These are phyloP conservation scores for Andrographis paniculata DNA, from an alignment of 305 asterid species.

Conservation along the genomic window DNA sequence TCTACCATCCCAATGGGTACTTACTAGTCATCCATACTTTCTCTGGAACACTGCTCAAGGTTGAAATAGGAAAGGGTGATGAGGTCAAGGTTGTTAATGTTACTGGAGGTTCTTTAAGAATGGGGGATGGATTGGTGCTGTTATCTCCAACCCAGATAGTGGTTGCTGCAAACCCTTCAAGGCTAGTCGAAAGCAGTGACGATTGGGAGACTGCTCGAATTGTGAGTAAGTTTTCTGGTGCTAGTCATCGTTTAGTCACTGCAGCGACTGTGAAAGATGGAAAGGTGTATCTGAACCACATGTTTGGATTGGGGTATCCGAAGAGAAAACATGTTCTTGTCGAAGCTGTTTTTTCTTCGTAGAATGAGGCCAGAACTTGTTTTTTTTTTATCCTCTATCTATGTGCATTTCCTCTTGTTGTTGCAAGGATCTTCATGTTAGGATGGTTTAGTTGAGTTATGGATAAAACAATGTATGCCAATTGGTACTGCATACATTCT, in stretches of 20 bases:
- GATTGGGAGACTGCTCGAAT: slow-evolving; percentile 67
- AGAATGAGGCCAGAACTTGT: neutral
- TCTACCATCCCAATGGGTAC: slow-evolving; percentile 87
- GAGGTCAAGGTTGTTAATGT: slow-evolving; percentile 42
- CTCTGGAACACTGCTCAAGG: slow-evolving; percentile 62
- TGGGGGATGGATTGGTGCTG: slow-evolving; percentile 82
- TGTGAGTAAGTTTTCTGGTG: slow-evolving; percentile 43
- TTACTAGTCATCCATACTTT: slow-evolving; percentile 60
- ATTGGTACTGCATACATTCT: too few relatives aligned
- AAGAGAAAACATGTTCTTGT: slow-evolving; percentile 65
- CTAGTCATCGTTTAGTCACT: slow-evolving; percentile 55
- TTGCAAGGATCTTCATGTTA: too few relatives aligned
- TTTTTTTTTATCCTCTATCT: too few relatives aligned
- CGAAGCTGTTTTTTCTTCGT: slow-evolving; percentile 58
- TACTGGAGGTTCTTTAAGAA: slow-evolving; percentile 34
- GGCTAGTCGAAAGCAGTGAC: slow-evolving; percentile 59
- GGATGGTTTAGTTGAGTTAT: too few relatives aligned
- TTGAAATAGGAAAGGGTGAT: slow-evolving; percentile 32
- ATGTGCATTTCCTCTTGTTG: too few relatives aligned
- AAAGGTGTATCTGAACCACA: slow-evolving; percentile 63
- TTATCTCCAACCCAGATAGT: slow-evolving; percentile 60
- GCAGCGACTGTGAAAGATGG: slow-evolving; percentile 79
- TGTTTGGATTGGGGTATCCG: slow-evolving; percentile 88
- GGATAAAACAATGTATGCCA: too few relatives aligned
- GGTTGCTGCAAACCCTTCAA: slow-evolving; percentile 64